Evolutionary conservation across 768 basidiomycete species (phyloP).

Genomic region (Daedalea quercina): DNA sequence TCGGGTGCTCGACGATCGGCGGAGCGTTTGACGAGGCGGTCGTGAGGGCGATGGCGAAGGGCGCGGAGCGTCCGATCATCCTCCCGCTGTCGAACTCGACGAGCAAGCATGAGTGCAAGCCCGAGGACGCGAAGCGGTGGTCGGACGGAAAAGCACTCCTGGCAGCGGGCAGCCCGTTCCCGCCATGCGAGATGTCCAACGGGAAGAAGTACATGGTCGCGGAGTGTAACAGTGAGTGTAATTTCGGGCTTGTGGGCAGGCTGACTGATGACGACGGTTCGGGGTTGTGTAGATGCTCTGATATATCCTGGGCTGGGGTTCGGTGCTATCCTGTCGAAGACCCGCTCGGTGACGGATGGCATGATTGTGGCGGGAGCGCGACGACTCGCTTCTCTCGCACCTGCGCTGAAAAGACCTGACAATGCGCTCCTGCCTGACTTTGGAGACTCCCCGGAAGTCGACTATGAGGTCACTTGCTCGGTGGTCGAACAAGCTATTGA

Average conservation of each 20-base stretch:
- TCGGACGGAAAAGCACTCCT: constrained; percentile 72
- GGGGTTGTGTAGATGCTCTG: constrained; percentile 44
- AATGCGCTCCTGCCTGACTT: constrained; percentile 75
- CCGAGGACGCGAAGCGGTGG: constrained; percentile 72
- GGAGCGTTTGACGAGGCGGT: constrained; percentile 76
- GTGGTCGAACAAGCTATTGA: constrained; percentile 76
- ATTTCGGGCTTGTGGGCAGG: not conserved
- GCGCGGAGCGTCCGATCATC: constrained; percentile 72
- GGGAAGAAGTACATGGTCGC: constrained; percentile 69
- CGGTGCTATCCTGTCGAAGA: constrained; percentile 64
- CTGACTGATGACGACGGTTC: no score
- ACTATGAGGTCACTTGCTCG: constrained; percentile 72
- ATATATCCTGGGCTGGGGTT: constrained; percentile 85
- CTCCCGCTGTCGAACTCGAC: constrained; percentile 83
- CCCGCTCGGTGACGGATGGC: constrained; percentile 60
- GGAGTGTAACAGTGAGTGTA: constrained; percentile 57
- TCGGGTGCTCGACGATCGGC: constrained; percentile 74
- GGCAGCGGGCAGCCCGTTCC: constrained; percentile 83
- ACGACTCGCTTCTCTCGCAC: constrained; percentile 72
- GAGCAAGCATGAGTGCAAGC: constrained; percentile 65
- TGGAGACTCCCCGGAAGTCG: constrained; percentile 61
- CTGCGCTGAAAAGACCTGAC: constrained; percentile 65
- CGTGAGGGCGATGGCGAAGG: constrained; percentile 58
- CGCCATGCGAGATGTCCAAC: constrained; percentile 56
- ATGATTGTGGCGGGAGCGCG: constrained; percentile 83